phyloP scores from a whole-genome alignment of 2,329 filamentous ascomycete species.

The Pseudopyrenochaeta lycopersici region DNA sequence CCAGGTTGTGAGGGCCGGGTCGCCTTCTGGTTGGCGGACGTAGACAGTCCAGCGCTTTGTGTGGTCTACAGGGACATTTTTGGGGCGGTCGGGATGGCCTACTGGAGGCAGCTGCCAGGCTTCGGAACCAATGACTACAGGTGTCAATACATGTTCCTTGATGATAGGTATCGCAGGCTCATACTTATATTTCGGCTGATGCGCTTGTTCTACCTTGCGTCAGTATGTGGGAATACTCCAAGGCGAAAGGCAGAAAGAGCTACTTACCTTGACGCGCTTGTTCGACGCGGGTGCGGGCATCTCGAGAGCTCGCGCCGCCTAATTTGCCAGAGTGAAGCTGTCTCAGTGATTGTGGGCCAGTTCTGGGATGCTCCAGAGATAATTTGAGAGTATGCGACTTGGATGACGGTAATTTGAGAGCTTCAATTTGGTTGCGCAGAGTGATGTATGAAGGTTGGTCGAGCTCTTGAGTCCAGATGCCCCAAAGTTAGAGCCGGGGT shows the following conservation, averaged over 20 bases:
- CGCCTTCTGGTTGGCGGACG: slow-evolving; percentile 87
- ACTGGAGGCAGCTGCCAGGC: slow-evolving; percentile 71
- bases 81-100: slow-evolving; percentile 68
- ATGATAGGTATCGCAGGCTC: background rate
- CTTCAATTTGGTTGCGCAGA: background rate
- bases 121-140: slow-evolving; percentile 59
- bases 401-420: background rate
- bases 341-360: too few relatives aligned
- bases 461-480: background rate
- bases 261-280: slow-evolving; percentile 59
- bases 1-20: slow-evolving; percentile 90
- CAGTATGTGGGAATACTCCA: slow-evolving; percentile 14
- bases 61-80: slow-evolving; percentile 83
- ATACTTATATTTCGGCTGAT: slow-evolving; percentile 52
- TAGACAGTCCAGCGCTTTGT: slow-evolving; percentile 98
- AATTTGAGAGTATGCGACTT: background rate
- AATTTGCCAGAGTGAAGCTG: background rate
- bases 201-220: slow-evolving; percentile 48
- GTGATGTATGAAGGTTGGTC: background rate
- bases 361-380: background rate
- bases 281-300: slow-evolving; percentile 65
- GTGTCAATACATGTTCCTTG: slow-evolving; percentile 28
- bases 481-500: background rate
- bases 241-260: background rate
- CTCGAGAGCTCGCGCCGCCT: slow-evolving; percentile 14